phyloP scores from a whole-genome alignment of 768 basidiomycete species.

The Auricularia cornea region DNA sequence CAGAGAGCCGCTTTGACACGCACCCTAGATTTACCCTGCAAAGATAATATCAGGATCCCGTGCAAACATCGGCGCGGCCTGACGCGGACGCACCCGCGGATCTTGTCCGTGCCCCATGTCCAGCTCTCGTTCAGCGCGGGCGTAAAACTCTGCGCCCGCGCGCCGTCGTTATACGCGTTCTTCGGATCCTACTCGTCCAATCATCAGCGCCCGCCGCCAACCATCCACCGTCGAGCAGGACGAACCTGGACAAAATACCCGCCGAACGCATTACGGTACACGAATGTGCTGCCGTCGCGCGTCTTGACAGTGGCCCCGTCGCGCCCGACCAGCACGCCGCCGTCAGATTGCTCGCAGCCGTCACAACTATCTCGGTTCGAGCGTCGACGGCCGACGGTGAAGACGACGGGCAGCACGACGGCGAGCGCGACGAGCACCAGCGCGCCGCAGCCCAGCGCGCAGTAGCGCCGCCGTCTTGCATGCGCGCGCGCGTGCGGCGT shows the following conservation, averaged over 20 bases:
- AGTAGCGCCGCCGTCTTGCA: no score
- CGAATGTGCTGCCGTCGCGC: slow-evolving; percentile 65
- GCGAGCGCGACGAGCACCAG: no score
- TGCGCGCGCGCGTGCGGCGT: no score
- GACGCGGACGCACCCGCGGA: slow-evolving; percentile 55
- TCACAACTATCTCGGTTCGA: not conserved
- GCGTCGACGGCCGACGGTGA: no score
- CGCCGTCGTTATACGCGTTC: slow-evolving; percentile 79
- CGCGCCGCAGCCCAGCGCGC: no score
- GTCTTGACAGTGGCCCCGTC: slow-evolving; percentile 59
- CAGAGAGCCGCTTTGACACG: slow-evolving; percentile 82
- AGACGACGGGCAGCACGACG: no score
- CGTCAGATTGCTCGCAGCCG: not conserved
- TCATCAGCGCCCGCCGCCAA: slow-evolving; percentile 9
- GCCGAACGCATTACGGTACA: slow-evolving; percentile 69
- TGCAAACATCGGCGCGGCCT: no score
- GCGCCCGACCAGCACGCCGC: slow-evolving; percentile 41
- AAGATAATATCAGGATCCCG: no score
- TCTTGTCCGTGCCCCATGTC: slow-evolving; percentile 60
- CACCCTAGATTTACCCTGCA: slow-evolving; percentile 68
- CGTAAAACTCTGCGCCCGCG: slow-evolving; percentile 71
- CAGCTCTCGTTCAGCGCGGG: slow-evolving; percentile 83
- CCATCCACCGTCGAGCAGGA: no score
- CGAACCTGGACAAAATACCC: slow-evolving; percentile 43
- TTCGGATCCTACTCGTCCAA: slow-evolving; percentile 55